Conservation (phyloP, 495 filamentous ascomycete genomes). For the Podospora comata region DNA sequence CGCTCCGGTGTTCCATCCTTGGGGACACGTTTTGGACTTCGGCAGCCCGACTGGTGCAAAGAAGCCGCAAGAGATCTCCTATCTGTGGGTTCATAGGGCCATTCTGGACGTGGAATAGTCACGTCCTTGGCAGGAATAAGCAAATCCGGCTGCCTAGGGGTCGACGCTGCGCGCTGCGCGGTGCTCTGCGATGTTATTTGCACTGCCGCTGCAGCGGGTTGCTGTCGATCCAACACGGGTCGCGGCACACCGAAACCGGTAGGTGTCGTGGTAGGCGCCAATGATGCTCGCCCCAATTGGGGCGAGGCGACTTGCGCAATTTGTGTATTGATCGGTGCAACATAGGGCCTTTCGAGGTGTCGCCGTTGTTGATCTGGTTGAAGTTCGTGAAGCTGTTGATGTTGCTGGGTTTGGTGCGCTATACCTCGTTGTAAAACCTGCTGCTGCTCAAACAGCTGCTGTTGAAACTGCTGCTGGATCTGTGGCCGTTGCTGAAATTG, state of each 20-base stretch:
- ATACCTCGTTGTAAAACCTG: background rate
- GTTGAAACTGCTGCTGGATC: background rate
- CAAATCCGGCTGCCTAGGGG: background rate
- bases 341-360: background rate
- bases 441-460: slow-evolving; percentile 14
- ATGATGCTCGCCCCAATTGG: background rate
- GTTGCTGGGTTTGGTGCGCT: slow-evolving; percentile 12
- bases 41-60: slow-evolving; percentile 57
- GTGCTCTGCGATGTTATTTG: slow-evolving; percentile 18
- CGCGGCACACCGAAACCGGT: background rate
- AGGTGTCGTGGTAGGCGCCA: background rate
- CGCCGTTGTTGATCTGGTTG: background rate
- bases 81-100: slow-evolving; percentile 40
- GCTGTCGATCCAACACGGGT: background rate
- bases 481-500: background rate
- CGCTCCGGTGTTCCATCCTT: slow-evolving; percentile 29
- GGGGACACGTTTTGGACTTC: slow-evolving; percentile 51
- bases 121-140: slow-evolving; percentile 18
- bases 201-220: background rate
- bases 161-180: slow-evolving; percentile 11
- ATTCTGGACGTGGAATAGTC: slow-evolving; percentile 27
- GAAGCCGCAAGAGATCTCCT: slow-evolving; percentile 45
- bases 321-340: background rate
- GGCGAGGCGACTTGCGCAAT: background rate
- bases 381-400: slow-evolving; percentile 13